phyloP scores from a whole-genome alignment of 345 rosid species.

The Pseudoturritis turrita region DNA sequence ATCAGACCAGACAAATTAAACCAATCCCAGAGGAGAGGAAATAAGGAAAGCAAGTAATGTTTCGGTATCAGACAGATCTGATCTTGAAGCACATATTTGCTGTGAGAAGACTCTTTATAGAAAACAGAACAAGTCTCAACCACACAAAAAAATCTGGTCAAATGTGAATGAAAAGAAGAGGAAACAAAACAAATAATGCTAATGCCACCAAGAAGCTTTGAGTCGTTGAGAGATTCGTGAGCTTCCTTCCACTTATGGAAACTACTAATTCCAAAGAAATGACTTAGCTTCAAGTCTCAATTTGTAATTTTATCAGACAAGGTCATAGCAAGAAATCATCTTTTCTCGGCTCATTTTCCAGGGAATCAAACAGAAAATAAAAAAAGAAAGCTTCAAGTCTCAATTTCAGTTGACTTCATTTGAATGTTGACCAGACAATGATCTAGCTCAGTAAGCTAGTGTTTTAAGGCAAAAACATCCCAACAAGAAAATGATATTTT shows the following conservation, averaged over 20 bases:
- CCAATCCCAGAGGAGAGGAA: neutral
- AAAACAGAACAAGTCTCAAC: neutral
- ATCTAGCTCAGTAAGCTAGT: too few species aligned
- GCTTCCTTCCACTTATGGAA: neutral
- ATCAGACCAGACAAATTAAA: neutral
- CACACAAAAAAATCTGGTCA: neutral
- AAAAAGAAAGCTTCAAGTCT: neutral
- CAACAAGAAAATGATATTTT: too few species aligned
- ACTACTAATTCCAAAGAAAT: neutral
- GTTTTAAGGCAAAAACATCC: too few species aligned
- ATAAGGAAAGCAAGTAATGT: neutral
- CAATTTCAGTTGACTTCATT: constrained; percentile 12
- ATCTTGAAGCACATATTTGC: neutral
- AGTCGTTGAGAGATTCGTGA: neutral
- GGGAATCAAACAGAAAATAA: neutral
- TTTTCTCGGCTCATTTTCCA: neutral
- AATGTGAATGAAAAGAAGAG: neutral
- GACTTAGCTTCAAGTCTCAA: neutral
- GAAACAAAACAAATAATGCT: neutral
- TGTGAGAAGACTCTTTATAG: neutral
- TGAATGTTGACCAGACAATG: neutral
- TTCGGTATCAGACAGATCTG: neutral
- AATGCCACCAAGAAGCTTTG: neutral
- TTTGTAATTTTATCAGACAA: neutral
- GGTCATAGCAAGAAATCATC: neutral